Percentiles rank a stretch among this genome's conserved stretches.
phyloP scores from a whole-genome alignment of 805 yeast genomes.

The Starmerella apicola region DNA sequence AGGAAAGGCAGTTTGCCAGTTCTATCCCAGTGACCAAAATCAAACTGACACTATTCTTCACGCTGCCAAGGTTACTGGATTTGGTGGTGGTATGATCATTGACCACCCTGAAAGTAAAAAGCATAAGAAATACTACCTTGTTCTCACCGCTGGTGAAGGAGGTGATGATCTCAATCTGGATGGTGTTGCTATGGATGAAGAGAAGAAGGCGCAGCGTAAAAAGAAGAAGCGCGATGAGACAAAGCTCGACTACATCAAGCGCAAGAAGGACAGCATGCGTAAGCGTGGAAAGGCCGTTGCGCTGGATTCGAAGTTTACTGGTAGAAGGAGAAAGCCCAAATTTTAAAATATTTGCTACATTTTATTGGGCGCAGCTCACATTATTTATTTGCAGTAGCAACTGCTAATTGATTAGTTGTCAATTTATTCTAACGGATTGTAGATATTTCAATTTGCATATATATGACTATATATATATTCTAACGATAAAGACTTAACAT shows the following conservation, averaged over 20 bases:
- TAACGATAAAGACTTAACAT: too few relatives aligned
- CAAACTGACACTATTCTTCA: constrained; percentile 66
- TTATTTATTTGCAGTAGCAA: not conserved
- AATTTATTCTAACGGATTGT: too few relatives aligned
- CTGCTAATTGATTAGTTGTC: not conserved
- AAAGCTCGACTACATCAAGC: constrained; percentile 63
- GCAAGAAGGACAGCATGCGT: constrained; percentile 89
- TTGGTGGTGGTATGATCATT: constrained; percentile 87
- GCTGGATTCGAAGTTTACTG: constrained; percentile 80
- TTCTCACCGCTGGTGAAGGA: constrained; percentile 74
- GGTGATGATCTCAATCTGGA: constrained; percentile 62
- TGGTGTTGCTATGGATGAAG: constrained; percentile 65
- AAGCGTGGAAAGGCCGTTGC: constrained; percentile 85
- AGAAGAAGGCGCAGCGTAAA: constrained; percentile 22
- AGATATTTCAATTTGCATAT: too few relatives aligned
- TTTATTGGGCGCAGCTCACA: not conserved
- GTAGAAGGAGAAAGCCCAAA: constrained; percentile 61
- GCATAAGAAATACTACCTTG: constrained; percentile 82
- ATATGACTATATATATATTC: too few relatives aligned
- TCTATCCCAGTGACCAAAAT: constrained; percentile 81
- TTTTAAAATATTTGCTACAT: constrained; percentile 31
- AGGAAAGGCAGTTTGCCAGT: constrained; percentile 95
- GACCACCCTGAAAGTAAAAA: constrained; percentile 90
- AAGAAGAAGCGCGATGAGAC: constrained; percentile 50
- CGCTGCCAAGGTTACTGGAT: constrained; percentile 89